Conservation (phyloP, 768 basidiomycete species). For the Candolleomyces aberdarensis region DNA sequence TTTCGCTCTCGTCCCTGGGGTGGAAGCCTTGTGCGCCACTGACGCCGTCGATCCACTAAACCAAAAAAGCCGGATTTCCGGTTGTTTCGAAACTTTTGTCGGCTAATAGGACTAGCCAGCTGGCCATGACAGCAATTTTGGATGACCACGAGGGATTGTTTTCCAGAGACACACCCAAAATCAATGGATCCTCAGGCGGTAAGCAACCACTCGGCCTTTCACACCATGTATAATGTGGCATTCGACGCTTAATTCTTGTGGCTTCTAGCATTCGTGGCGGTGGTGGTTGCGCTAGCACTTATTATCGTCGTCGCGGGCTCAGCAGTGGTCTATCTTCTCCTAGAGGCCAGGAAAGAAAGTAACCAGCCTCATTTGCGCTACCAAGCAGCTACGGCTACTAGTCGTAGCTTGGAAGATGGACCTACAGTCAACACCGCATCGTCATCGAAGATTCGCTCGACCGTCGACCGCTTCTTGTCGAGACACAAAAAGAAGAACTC, state of each 20-base stretch:
- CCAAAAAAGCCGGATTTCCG: too few relatives aligned
- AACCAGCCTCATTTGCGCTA: neutral
- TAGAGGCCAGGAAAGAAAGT: neutral
- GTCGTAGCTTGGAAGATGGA: neutral
- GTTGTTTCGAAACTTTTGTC: neutral
- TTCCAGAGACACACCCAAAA: neutral
- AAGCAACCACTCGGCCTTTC: neutral
- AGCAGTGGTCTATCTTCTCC: neutral
- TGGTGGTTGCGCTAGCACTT: constrained; percentile 4
- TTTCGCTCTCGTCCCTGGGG: too few relatives aligned
- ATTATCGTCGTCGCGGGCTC: constrained; percentile 4
- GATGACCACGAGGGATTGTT: neutral
- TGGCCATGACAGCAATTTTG: neutral
- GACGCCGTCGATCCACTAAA: too few relatives aligned
- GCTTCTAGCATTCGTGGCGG: constrained; percentile 6
- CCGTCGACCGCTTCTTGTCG: neutral
- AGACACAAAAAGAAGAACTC: neutral
- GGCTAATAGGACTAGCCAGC: neutral
- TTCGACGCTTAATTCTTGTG: neutral
- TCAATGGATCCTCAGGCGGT: constrained; percentile 1
- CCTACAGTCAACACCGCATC: neutral
- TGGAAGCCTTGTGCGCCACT: too few relatives aligned
- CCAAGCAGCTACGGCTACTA: neutral
- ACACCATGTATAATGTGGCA: neutral
- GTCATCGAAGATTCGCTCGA: neutral